These are phyloP conservation scores for Chrysochromulina parva DNA, from an alignment of 78 protist genomes.

Conservation along the genomic window DNA sequence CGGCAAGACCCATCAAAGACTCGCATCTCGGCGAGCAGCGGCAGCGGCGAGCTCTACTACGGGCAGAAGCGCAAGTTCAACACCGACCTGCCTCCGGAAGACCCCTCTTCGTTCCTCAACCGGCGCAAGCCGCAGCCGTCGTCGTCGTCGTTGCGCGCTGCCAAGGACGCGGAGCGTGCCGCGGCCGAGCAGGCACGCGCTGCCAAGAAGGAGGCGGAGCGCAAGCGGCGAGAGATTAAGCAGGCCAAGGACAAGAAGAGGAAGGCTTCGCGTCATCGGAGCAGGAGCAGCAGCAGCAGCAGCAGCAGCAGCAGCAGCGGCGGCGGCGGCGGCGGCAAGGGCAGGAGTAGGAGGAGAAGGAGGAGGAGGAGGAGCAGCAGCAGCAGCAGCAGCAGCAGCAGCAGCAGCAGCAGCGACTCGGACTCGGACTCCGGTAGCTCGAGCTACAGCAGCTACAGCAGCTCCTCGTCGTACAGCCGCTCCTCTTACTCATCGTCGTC, in stretches of 20 bases:
- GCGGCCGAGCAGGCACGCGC: neutral
- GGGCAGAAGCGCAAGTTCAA: neutral
- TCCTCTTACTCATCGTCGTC: too few species aligned
- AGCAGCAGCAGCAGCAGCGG: neutral
- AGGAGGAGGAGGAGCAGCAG: neutral
- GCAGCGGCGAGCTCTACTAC: conserved; percentile 2
- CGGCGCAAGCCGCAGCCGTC: neutral
- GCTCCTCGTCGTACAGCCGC: too few species aligned
- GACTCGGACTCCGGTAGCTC: neutral
- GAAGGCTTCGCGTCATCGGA: neutral
- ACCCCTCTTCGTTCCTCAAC: neutral
- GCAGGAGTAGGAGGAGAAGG: neutral
- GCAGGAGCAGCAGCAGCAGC: neutral
- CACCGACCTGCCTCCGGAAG: neutral
- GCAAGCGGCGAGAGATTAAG: neutral
- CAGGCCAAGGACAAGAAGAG: too few species aligned
- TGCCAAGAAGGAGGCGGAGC: neutral
- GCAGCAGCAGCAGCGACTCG: neutral
- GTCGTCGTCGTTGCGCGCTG: neutral
- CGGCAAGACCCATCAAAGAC: neutral
- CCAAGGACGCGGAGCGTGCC: neutral
- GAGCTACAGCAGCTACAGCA: too few species aligned
- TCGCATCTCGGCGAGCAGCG: neutral
- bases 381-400: neutral
- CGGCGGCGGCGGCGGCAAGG: neutral